phyloP scores from a whole-genome alignment of 768 basidiomycete genomes.

The Tephrocybe sp. region DNA sequence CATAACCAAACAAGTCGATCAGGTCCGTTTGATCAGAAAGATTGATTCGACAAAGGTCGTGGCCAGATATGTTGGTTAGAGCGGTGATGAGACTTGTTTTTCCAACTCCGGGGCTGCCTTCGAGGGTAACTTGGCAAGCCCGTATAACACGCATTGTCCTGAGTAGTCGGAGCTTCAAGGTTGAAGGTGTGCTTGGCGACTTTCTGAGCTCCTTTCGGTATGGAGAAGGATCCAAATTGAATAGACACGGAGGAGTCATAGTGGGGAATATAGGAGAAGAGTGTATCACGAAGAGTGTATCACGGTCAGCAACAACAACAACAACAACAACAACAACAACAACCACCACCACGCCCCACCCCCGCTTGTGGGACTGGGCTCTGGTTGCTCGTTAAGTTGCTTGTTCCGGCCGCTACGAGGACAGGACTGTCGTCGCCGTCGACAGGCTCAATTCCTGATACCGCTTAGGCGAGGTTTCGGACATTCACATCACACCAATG shows the following conservation, averaged over 20 bases:
- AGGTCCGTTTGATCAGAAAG: conserved; percentile 97
- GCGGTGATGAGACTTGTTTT: conserved; percentile 94
- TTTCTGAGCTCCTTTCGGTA: conserved; percentile 54
- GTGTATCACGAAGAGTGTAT: too few relatives aligned
- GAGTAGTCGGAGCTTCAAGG: conserved; percentile 85
- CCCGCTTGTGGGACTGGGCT: not conserved
- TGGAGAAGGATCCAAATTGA: conserved; percentile 72
- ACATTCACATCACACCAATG: conserved; percentile 1
- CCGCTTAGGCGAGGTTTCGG: conserved; percentile 7
- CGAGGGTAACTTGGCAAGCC: conserved; percentile 83
- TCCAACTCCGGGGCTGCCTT: conserved; percentile 97
- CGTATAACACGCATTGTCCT: conserved; percentile 86
- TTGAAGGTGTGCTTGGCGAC: conserved; percentile 55
- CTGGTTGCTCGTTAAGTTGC: conserved; percentile 7
- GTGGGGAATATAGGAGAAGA: conserved; percentile 22
- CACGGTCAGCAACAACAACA: conserved; percentile 40
- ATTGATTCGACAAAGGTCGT: conserved; percentile 88
- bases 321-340: conserved; percentile 24
- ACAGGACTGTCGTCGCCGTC: conserved; percentile 6
- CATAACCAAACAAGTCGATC: conserved; percentile 93
- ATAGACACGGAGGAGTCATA: conserved; percentile 36
- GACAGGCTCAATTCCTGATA: conserved; percentile 8
- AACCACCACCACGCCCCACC: not conserved
- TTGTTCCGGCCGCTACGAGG: conserved; percentile 9
- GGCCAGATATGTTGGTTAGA: conserved; percentile 75